Base-by-base conservation (phyloP, 1,139 yeast genomes). In the Taphrina betulina region DNA sequence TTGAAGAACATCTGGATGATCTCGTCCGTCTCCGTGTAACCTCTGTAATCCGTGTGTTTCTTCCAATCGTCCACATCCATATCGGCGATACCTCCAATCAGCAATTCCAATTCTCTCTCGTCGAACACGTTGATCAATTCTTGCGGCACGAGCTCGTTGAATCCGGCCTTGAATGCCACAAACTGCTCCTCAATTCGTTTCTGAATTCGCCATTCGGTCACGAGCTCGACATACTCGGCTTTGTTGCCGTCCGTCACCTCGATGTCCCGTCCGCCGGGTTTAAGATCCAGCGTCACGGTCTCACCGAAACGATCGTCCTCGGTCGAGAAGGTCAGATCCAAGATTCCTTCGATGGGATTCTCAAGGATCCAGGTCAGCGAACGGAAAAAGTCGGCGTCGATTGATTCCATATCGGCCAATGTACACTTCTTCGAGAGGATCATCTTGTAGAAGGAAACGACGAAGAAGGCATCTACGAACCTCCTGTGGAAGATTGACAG, bases 11-110 rank as follows among this genome's bases (percentile, higher is more conserved):
- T 58, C 43, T 60, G 60, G 22, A 53, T 51, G 56, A 89, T 96
- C 72, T 89, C 95, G 72, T 94, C 98, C 63, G 81, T 82, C 72
- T 92, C 98, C 69, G 89, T 94, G 72, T 90, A 92, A 5, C 98
- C 98, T 73, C 98, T 81, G 72, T 92, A 92, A 71, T 92, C 98
- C 26, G 98, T 92, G 71, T 92, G 96, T 71, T 89, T 90, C 73
- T 89, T 90, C 99, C 99, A 92, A 74, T 92, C 99, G 64, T 89
- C 96, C 60, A 89, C 85, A 71, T 92, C 98, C 66, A 92, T 92
- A 67, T 92, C 98, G 1, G 97, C 95, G 68, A 92, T 83, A 70
- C 99, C 99, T 69, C 98, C 98, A 71, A 92, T 94, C 69, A 92
- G 79, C 68, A 94, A 76, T 75, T 94, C 98, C 63, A 92, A 76